Conservation (phyloP, 192 early-diverging fungal genomes). For the Spizellomyces punctatus region DNA sequence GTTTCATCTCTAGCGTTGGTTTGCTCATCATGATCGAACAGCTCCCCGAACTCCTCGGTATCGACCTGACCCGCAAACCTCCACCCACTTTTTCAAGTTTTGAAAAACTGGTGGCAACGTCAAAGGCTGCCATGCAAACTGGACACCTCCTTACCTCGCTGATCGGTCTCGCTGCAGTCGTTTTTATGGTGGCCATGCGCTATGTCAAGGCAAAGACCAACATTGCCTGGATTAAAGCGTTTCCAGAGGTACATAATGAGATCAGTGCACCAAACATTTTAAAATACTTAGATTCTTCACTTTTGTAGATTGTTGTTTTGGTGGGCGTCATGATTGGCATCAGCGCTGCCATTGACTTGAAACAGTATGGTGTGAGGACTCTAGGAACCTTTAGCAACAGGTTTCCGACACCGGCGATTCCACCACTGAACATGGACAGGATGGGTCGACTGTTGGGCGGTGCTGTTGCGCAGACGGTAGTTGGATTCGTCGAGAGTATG, state of each 20-base stretch:
- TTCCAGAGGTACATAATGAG: constrained; percentile 4
- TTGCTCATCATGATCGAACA: constrained; percentile 46
- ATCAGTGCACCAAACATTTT: too few species aligned
- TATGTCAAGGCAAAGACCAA: constrained; percentile 23
- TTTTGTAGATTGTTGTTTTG: constrained; percentile 39
- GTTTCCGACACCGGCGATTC: constrained; percentile 26
- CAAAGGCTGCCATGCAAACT: constrained; percentile 6
- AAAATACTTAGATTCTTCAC: not conserved
- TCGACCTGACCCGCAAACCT: constrained; percentile 15
- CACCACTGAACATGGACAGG: constrained; percentile 24
- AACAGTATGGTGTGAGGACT: constrained; percentile 31
- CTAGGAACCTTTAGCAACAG: constrained; percentile 40
- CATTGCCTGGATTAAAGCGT: constrained; percentile 10
- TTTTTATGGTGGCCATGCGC: constrained; percentile 26
- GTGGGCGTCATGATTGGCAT: constrained; percentile 38
- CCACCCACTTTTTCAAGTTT: constrained; percentile 6
- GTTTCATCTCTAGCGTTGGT: constrained; percentile 29
- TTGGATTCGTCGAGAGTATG: constrained; percentile 48
- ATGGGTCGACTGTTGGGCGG: constrained; percentile 29
- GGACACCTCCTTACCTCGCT: constrained; percentile 4
- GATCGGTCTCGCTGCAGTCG: constrained; percentile 24
- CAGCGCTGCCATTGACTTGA: constrained; percentile 31
- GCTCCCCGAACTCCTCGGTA: constrained; percentile 33
- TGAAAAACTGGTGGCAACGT: constrained; percentile 32
- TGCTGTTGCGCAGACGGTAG: constrained; percentile 40